Evolutionary conservation across 2,329 filamentous ascomycete species (phyloP).

Genomic region (Clarireedia hainanense): DNA sequence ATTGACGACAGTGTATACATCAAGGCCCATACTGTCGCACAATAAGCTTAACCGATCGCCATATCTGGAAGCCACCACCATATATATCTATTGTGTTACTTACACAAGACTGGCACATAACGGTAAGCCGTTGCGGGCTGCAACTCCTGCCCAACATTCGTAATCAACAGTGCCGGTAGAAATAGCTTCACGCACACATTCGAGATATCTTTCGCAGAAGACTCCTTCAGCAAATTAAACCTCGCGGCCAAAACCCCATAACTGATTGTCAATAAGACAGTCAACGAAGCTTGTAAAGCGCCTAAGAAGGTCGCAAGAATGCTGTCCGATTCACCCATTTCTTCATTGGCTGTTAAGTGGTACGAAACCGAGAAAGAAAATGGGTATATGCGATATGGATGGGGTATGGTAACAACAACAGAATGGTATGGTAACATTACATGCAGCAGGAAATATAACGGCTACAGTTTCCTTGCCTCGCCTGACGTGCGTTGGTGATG

Average conservation of each 20-base stretch:
- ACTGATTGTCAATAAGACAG: slow-evolving; percentile 39
- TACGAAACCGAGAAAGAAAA: too few species aligned
- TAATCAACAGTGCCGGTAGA: slow-evolving; percentile 38
- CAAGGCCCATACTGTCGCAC: slow-evolving; percentile 33
- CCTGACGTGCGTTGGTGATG: too few species aligned
- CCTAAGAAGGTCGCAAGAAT: slow-evolving; percentile 35
- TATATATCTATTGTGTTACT: neutral
- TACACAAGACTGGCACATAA: slow-evolving; percentile 31
- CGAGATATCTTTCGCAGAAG: slow-evolving; percentile 35
- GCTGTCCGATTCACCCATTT: slow-evolving; percentile 11
- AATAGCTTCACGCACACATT: slow-evolving; percentile 40
- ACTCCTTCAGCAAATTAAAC: slow-evolving; percentile 31
- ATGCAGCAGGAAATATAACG: too few species aligned
- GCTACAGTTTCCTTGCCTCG: too few species aligned
- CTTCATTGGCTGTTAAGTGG: too few species aligned
- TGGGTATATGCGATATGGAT: too few species aligned
- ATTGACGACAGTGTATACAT: slow-evolving; percentile 35
- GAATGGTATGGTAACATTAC: too few species aligned
- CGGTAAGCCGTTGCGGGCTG: slow-evolving; percentile 30
- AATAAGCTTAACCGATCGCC: neutral
- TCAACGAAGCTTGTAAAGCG: slow-evolving; percentile 39
- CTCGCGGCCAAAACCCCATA: slow-evolving; percentile 37
- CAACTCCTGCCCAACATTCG: slow-evolving; percentile 37
- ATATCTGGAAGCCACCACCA: neutral
- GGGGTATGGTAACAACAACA: too few species aligned